A percentile compares a stretch with the other conserved stretches of the same genome.
phyloP scores from a whole-genome alignment of 495 filamentous ascomycete genomes.

The Penicillium robsamsonii region DNA sequence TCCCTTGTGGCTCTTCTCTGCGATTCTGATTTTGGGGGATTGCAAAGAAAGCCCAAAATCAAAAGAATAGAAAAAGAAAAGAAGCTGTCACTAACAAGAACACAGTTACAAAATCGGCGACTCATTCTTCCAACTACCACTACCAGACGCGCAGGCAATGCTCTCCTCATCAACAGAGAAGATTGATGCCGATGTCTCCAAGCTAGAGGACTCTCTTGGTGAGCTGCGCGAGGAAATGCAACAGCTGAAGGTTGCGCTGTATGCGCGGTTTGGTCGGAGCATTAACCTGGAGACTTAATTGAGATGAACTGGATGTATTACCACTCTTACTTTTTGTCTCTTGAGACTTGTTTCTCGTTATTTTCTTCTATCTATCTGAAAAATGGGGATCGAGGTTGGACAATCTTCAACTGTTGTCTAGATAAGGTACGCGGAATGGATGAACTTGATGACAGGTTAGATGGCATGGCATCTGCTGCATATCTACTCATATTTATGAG shows the following conservation, averaged over 20 bases:
- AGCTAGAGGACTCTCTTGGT: constrained; percentile 71
- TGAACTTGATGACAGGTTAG: neutral
- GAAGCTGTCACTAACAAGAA: neutral
- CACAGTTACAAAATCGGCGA: constrained; percentile 93
- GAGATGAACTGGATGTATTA: neutral
- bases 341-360: neutral
- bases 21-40: neutral
- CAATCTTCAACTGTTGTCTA: neutral
- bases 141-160: constrained; percentile 80
- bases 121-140: constrained; percentile 82
- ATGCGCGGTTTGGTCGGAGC: constrained; percentile 88
- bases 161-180: constrained; percentile 66
- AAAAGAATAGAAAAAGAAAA: neutral
- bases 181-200: constrained; percentile 72
- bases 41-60: neutral
- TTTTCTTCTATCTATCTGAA: constrained; percentile 2
- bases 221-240: constrained; percentile 80
- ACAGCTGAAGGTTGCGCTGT: constrained; percentile 82
- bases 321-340: neutral
- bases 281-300: constrained; percentile 87
- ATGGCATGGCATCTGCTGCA: neutral
- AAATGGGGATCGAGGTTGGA: neutral
- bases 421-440: neutral
- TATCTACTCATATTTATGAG: neutral
- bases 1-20: neutral